These are phyloP conservation scores for Termitomyces sp. DNA, from an alignment of 768 basidiomycete genomes.

Conservation along the genomic window DNA sequence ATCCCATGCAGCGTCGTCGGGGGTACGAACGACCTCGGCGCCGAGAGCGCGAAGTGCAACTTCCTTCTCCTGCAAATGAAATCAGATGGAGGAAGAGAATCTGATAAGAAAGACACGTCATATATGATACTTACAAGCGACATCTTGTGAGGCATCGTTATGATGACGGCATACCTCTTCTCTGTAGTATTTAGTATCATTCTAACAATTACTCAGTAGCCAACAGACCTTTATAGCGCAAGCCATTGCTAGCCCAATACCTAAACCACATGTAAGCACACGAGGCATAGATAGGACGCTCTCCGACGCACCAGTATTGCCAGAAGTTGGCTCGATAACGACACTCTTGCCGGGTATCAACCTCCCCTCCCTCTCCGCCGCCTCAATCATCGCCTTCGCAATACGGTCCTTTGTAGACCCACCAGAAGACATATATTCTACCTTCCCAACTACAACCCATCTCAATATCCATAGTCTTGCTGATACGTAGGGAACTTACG, in stretches of 20 bases:
- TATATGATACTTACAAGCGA: slow-evolving; percentile 45
- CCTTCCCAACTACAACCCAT: slow-evolving; percentile 68
- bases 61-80: slow-evolving; percentile 73
- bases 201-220: slow-evolving; percentile 10
- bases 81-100: neutral
- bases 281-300: neutral
- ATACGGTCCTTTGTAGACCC: slow-evolving; percentile 97
- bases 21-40: slow-evolving; percentile 93
- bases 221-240: slow-evolving; percentile 85
- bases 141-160: slow-evolving; percentile 95
- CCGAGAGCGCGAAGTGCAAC: slow-evolving; percentile 88
- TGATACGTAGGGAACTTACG: slow-evolving; percentile 45
- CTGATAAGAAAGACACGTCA: neutral
- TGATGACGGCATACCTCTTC: slow-evolving; percentile 91
- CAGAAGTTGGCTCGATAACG: slow-evolving; percentile 93
- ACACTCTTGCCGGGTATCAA: slow-evolving; percentile 86
- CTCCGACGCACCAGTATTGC: slow-evolving; percentile 75
- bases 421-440: slow-evolving; percentile 87
- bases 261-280: slow-evolving; percentile 31
- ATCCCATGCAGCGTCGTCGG: slow-evolving; percentile 86
- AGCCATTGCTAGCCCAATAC: slow-evolving; percentile 91
- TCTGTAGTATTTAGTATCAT: slow-evolving; percentile 72
- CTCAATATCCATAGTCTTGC: neutral
- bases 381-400: slow-evolving; percentile 93
- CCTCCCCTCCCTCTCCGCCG: slow-evolving; percentile 86